Percentiles rank a stretch among this genome's conserved stretches.
phyloP scores from a whole-genome alignment of 225 moss, liverwort and hornwort species.

The Takakia lepidozioides region DNA sequence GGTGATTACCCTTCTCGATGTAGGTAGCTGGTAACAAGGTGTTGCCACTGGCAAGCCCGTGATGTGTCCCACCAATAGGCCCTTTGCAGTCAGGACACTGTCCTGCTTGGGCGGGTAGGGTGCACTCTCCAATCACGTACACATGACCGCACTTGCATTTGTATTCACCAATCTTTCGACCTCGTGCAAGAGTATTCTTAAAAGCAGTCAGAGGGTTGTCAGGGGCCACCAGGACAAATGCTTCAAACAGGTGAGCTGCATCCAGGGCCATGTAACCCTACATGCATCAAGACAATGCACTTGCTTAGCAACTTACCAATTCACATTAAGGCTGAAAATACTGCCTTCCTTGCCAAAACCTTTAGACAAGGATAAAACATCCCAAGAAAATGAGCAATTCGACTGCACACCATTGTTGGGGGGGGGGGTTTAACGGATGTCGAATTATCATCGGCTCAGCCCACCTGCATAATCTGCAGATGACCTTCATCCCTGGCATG shows the following conservation, averaged over 20 bases:
- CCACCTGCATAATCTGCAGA: no score
- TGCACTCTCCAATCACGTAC: constrained; percentile 53
- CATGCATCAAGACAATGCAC: no score
- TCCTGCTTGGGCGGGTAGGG: constrained; percentile 17
- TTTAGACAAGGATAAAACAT: no score
- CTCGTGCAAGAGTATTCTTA: constrained; percentile 18
- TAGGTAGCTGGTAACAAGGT: constrained; percentile 12
- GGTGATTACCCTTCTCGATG: no score
- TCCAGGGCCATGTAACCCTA: constrained; percentile 43
- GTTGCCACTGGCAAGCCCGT: constrained; percentile 22
- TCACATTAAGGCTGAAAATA: no score
- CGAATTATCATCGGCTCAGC: no score
- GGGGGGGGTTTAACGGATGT: no score
- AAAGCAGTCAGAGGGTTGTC: constrained; percentile 41
- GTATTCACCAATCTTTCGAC: constrained; percentile 33
- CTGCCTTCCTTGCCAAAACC: no score
- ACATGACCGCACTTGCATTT: constrained; percentile 38
- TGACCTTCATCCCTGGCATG: no score
- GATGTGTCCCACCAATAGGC: constrained; percentile 23
- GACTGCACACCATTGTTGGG: no score
- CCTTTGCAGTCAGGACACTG: constrained; percentile 30
- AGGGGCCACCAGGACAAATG: constrained; percentile 39
- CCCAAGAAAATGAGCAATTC: no score
- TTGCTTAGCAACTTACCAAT: no score
- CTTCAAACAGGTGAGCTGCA: constrained; percentile 21